phyloP scores from a whole-genome alignment of 148 eudicot genomes.

The Arbutus unedo region DNA sequence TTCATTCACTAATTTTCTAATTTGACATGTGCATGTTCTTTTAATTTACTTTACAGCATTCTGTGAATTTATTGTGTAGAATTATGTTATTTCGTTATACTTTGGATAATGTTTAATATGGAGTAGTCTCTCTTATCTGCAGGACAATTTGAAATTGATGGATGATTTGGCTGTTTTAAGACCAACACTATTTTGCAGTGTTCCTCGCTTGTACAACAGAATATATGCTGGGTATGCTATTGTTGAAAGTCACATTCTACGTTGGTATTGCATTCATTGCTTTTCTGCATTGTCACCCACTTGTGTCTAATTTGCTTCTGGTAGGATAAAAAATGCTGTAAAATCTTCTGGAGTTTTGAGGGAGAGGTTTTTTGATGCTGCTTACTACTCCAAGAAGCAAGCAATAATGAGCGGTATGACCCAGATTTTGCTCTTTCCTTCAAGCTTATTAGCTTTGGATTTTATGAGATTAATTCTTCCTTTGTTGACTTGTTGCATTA shows the following conservation, averaged over 20 bases:
- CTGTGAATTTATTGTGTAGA: not conserved
- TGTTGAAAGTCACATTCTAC: slow-evolving; percentile 3
- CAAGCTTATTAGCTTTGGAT: not conserved
- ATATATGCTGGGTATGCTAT: slow-evolving; percentile 82
- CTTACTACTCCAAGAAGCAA: slow-evolving; percentile 94
- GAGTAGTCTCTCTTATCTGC: slow-evolving; percentile 22
- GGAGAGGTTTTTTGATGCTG: slow-evolving; percentile 78
- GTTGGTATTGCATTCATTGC: not conserved
- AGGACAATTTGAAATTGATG: slow-evolving; percentile 96
- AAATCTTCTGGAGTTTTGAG: slow-evolving; percentile 76
- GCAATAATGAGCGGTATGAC: slow-evolving; percentile 74
- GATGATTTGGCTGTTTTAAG: slow-evolving; percentile 79
- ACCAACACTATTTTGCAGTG: slow-evolving; percentile 91
- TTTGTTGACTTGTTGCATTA: not conserved
- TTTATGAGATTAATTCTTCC: not conserved
- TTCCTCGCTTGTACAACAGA: slow-evolving; percentile 95
- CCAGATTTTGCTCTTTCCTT: not conserved
- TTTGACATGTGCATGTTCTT: not conserved
- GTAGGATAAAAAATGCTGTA: slow-evolving; percentile 84
- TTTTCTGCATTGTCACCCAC: slow-evolving; percentile 3
- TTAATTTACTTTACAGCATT: slow-evolving; percentile 10
- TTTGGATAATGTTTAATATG: not conserved
- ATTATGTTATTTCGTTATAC: slow-evolving; percentile 2
- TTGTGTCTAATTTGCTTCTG: slow-evolving; percentile 12
- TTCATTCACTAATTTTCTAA: not conserved